These are phyloP conservation scores for Balakata baccata DNA, from an alignment of 345 rosid genomes.

Conservation along the genomic window DNA sequence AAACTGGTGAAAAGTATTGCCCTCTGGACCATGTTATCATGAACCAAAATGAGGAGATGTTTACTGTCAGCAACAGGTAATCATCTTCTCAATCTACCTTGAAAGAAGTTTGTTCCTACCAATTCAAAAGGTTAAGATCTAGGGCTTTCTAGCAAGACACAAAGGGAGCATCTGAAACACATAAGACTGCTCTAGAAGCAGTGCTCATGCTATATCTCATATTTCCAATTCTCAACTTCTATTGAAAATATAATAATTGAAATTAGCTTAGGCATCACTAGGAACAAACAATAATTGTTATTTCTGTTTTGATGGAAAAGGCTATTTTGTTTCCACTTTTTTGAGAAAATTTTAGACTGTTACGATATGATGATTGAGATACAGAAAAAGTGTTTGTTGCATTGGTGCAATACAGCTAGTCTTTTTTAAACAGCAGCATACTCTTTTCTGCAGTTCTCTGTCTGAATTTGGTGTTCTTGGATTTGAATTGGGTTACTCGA, in stretches of 20 bases:
- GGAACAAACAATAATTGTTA: neutral
- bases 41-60: too few species aligned
- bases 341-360: neutral
- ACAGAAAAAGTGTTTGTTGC: neutral
- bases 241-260: neutral
- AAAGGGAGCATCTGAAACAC: too few species aligned
- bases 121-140: conserved; percentile 75
- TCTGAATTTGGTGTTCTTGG: conserved; percentile 84
- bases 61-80: too few species aligned
- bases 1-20: too few species aligned
- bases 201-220: neutral
- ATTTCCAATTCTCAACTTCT: neutral
- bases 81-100: too few species aligned
- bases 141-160: conserved; percentile 15
- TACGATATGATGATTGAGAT: neutral
- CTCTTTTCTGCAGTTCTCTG: conserved; percentile 52
- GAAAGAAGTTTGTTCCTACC: conserved; percentile 78
- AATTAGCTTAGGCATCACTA: too few species aligned
- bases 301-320: neutral
- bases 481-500: conserved; percentile 39
- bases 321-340: neutral
- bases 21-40: too few species aligned
- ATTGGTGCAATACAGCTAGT: neutral
- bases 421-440: neutral
- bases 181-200: too few species aligned